Base-by-base conservation (phyloP, 352 stramenopile genomes). In the Globisporangium lucens region DNA sequence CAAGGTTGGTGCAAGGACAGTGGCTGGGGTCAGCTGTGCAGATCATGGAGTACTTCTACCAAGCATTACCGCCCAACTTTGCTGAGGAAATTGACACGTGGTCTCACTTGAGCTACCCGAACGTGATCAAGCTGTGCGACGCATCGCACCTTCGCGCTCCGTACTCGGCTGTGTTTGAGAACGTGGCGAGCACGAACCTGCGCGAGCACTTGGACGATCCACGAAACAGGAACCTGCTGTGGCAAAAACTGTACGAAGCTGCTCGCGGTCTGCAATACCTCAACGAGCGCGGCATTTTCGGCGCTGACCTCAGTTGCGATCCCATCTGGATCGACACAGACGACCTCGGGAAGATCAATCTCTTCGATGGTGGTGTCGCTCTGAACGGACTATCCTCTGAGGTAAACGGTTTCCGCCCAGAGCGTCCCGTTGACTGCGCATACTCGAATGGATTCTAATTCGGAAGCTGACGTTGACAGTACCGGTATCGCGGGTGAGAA, bases 71-170 rank as follows among this genome's bases (percentile, higher is more conserved):
- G 2, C 6, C 7, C 7, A 33, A 30, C 8, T 47, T 61, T 9
- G 10, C 29, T n/a, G 33, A 61, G 6, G 20, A 49, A 2, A 4
- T 29, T 3, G 56, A 61, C 2, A 17, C 10, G 5, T 49, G 56
- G 33, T 46, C 8, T 6, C 4, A 36, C 33, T 49, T 61, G 33
- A 61, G 56, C 33, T 33, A 61, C 29, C 56, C 56, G 33, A 61
- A 61, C 56, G 56, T 61, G 33, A 10, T 33, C 56, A 61, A 61
- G 20, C 4, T 61, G 7, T 49, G 47, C 15, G 56, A 33, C 10
- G 56, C 33, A 2, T 61, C 56, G 3, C 56, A 61, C 20, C 17
- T 61, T 13, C 56, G 69, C 82, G 97, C n/a, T 97, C 98, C 24
- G 75, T 99, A 38, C 75, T 38, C 38, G 22, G 12, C 13, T n/a